Conservation (phyloP, 352 stramenopile genomes). For the Globisporangium canariense region DNA sequence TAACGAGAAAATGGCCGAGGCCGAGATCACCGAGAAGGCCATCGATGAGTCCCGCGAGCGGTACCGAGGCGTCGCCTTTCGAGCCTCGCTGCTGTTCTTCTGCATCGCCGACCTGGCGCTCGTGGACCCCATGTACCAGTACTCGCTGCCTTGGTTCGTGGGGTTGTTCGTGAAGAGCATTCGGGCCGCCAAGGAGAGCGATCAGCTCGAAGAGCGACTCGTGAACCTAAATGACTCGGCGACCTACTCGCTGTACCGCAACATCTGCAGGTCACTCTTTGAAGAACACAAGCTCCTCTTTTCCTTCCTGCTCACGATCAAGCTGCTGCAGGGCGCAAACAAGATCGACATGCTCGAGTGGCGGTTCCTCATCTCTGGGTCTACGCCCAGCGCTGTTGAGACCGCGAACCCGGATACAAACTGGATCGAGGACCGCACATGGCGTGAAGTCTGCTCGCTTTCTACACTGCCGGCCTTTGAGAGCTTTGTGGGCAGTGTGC, state of each 20-base stretch:
- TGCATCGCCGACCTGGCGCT: slow-evolving; percentile 89
- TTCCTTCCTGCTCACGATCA: slow-evolving; percentile 91
- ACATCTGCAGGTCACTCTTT: slow-evolving; percentile 93
- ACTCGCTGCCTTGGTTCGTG: slow-evolving; percentile 93
- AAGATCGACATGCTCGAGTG: slow-evolving; percentile 90
- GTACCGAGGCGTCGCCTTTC: slow-evolving; percentile 88
- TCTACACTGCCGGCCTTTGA: slow-evolving; percentile 37
- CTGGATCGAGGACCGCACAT: slow-evolving; percentile 44
- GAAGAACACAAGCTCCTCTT: slow-evolving; percentile 94
- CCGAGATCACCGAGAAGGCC: slow-evolving; percentile 88
- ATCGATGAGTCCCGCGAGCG: slow-evolving; percentile 89
- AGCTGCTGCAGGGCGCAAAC: slow-evolving; percentile 67
- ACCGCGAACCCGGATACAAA: slow-evolving; percentile 25
- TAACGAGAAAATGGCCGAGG: slow-evolving; percentile 91
- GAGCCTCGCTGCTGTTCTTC: slow-evolving; percentile 90
- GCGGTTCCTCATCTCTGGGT: slow-evolving; percentile 92
- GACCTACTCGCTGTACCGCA: slow-evolving; percentile 93
- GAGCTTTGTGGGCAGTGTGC: slow-evolving; percentile 22
- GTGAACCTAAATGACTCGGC: slow-evolving; percentile 89
- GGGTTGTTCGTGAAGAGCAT: slow-evolving; percentile 90
- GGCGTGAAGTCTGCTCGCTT: slow-evolving; percentile 32
- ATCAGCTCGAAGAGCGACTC: slow-evolving; percentile 82
- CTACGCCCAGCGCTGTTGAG: slow-evolving; percentile 35
- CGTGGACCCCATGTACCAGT: slow-evolving; percentile 94
- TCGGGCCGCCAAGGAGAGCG: slow-evolving; percentile 69